phyloP scores from a whole-genome alignment of 805 yeast genomes.

The Nakazawaea anatomiae region DNA sequence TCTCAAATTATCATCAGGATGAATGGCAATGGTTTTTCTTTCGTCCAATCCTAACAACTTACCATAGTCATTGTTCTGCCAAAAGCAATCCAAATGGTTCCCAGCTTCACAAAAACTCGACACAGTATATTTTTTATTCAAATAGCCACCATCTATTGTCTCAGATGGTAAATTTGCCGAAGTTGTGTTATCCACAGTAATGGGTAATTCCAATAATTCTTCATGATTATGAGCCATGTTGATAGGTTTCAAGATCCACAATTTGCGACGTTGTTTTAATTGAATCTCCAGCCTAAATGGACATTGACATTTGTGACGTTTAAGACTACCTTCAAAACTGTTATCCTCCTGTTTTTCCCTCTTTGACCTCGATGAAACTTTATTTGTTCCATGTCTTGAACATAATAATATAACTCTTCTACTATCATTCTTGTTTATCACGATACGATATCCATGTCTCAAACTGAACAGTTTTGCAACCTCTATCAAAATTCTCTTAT shows the following conservation, averaged over 20 bases:
- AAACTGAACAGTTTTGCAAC: conserved; percentile 18
- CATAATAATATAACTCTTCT: conserved; percentile 20
- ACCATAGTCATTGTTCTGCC: neutral
- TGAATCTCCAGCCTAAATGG: conserved; percentile 20
- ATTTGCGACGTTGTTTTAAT: conserved; percentile 17
- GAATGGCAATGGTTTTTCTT: neutral
- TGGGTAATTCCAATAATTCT: conserved; percentile 2
- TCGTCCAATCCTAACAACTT: conserved; percentile 7
- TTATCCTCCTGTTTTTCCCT: neutral
- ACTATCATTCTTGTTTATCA: conserved; percentile 19
- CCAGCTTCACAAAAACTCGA: neutral
- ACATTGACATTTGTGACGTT: conserved; percentile 13
- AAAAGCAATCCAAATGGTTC: conserved; percentile 8
- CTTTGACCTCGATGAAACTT: neutral
- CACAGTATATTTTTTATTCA: conserved; percentile 3
- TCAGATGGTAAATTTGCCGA: neutral
- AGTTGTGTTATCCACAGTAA: conserved; percentile 16
- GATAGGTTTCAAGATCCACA: conserved; percentile 21
- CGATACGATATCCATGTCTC: conserved; percentile 19
- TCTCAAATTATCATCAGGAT: conserved; percentile 3
- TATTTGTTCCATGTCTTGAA: conserved; percentile 13
- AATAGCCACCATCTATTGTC: neutral
- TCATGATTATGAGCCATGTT: conserved; percentile 16
- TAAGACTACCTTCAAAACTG: neutral
- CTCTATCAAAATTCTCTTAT: conserved; percentile 17